These are phyloP conservation scores for Saposhnikovia divaricata DNA, from an alignment of 129 eudicot species.

Conservation along the genomic window DNA sequence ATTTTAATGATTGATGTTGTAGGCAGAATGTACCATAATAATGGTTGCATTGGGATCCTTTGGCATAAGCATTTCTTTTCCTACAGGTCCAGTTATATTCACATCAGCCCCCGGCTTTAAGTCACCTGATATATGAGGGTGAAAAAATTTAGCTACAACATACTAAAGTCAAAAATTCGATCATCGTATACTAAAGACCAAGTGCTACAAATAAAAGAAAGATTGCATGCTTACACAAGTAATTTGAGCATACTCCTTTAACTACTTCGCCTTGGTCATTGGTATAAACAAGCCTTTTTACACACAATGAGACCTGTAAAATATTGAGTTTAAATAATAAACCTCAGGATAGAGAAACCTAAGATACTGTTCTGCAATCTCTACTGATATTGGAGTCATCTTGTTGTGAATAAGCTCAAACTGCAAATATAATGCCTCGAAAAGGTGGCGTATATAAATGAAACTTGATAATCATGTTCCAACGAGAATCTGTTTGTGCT, in stretches of 20 bases:
- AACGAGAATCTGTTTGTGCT: neutral
- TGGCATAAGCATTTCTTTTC: conserved; percentile 99
- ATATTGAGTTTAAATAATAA: neutral
- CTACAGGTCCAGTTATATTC: conserved; percentile 89
- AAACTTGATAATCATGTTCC: neutral
- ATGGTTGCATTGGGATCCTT: conserved; percentile 93
- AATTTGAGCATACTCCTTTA: conserved; percentile 99
- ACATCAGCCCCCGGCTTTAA: conserved; percentile 85
- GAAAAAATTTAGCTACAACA: neutral
- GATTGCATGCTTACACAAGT: conserved; percentile 55
- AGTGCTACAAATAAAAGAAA: conserved; percentile 1
- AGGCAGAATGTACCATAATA: conserved; percentile 47
- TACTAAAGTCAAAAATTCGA: neutral
- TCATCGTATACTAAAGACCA: neutral
- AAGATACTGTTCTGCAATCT: neutral
- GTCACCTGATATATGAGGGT: conserved; percentile 51
- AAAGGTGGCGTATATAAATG: neutral
- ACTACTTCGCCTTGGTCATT: conserved; percentile 79
- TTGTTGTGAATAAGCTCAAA: neutral
- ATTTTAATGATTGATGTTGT: neutral
- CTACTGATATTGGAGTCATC: neutral
- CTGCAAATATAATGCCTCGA: neutral
- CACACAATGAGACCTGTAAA: conserved; percentile 84
- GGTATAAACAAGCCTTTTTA: conserved; percentile 88
- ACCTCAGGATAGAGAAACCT: neutral